phyloP scores from a whole-genome alignment of 805 yeast genomes.

The Cyberlindnera xylosilytica region DNA sequence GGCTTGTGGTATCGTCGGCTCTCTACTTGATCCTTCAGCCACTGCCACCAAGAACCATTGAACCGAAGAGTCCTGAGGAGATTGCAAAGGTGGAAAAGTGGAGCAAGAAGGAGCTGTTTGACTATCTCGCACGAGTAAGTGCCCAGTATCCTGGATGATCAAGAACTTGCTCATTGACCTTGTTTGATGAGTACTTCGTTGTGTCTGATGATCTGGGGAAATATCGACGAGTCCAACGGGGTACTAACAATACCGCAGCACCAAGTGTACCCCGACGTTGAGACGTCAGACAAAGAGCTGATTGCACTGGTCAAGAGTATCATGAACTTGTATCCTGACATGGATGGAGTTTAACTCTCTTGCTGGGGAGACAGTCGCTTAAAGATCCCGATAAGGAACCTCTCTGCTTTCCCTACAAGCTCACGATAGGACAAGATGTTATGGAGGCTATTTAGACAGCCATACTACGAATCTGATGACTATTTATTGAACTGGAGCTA shows the following conservation, averaged over 20 bases:
- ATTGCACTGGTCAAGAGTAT: slow-evolving; percentile 16
- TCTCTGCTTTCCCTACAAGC: too few species aligned
- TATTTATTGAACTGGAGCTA: too few species aligned
- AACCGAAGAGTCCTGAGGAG: slow-evolving; percentile 14
- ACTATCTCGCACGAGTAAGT: slow-evolving; percentile 17
- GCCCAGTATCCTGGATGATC: too few species aligned
- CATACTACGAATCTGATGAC: too few species aligned
- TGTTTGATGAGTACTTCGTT: neutral
- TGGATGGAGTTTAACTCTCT: neutral
- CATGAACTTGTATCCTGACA: slow-evolving; percentile 15
- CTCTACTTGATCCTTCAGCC: slow-evolving; percentile 15
- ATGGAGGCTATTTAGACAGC: too few species aligned
- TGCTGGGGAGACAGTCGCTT: too few species aligned
- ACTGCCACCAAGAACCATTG: slow-evolving; percentile 8
- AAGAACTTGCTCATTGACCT: too few species aligned
- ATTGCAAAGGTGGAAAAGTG: slow-evolving; percentile 12
- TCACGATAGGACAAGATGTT: too few species aligned
- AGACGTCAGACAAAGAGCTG: slow-evolving; percentile 13
- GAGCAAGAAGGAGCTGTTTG: slow-evolving; percentile 15
- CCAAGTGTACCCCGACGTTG: slow-evolving; percentile 21
- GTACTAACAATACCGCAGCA: slow-evolving; percentile 10
- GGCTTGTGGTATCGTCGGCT: slow-evolving; percentile 15
- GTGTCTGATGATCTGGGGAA: neutral
- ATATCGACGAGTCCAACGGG: too few species aligned
- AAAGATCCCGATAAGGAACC: too few species aligned